phyloP scores from a whole-genome alignment of 2,329 filamentous ascomycete genomes.

The Trichoderma sp. region DNA sequence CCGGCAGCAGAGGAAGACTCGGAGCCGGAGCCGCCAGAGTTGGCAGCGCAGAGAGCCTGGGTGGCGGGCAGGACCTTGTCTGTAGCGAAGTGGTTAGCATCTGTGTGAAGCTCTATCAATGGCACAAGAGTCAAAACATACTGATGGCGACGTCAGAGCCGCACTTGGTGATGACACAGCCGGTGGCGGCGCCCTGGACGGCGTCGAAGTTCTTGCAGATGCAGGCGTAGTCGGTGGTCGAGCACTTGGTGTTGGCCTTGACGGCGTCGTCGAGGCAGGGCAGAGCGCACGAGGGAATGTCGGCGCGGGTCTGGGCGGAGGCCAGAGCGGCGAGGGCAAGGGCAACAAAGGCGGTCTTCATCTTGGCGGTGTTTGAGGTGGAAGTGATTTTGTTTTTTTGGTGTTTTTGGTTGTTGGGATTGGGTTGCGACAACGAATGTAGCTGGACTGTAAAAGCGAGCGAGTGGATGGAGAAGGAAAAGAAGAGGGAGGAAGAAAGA shows the following conservation, averaged over 20 bases:
- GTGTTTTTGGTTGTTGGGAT: constrained; percentile 7
- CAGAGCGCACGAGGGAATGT: constrained; percentile 46
- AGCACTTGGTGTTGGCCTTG: constrained; percentile 39
- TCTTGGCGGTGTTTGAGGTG: constrained; percentile 37
- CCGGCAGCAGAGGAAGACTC: constrained; percentile 23
- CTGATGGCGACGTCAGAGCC: constrained; percentile 44
- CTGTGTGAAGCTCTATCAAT: neutral
- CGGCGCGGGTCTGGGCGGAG: constrained; percentile 40
- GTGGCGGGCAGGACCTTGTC: constrained; percentile 46
- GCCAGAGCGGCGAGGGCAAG: constrained; percentile 42
- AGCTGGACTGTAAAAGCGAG: constrained; percentile 30
- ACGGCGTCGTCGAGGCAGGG: constrained; percentile 43
- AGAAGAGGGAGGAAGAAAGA: constrained; percentile 25
- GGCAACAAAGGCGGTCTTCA: constrained; percentile 44
- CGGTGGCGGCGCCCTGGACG: constrained; percentile 40
- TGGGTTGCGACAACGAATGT: constrained; percentile 38
- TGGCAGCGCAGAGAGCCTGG: constrained; percentile 39
- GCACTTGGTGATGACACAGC: constrained; percentile 44
- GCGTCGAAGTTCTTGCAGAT: constrained; percentile 41
- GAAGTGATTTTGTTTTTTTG: constrained; percentile 21
- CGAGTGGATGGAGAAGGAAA: constrained; percentile 38
- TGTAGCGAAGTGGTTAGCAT: constrained; percentile 29
- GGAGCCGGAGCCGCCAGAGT: constrained; percentile 3
- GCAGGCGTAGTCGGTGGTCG: constrained; percentile 41
- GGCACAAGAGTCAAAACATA: constrained; percentile 35